Evolutionary conservation across 495 filamentous ascomycete species (phyloP).

Genomic region (Neurospora sp.): DNA sequence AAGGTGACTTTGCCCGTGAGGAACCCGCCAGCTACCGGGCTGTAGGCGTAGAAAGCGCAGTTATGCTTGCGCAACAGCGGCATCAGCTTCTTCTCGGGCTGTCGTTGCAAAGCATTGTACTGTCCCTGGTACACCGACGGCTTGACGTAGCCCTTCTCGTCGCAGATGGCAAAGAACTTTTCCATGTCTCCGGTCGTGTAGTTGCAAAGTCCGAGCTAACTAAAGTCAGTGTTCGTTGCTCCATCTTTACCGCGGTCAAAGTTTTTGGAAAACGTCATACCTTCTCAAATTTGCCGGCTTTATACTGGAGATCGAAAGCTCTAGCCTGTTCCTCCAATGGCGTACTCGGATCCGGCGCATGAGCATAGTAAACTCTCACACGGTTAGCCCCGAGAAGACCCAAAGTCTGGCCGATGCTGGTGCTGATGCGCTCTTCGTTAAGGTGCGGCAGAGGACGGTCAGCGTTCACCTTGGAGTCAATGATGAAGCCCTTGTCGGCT

Average conservation of each 20-base stretch:
- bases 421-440: conserved; percentile 4
- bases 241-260: background rate
- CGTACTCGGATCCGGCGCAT: conserved; percentile 27
- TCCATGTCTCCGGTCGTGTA: conserved; percentile 30
- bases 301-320: conserved; percentile 29
- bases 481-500: conserved; percentile 11
- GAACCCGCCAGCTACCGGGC: conserved; percentile 17
- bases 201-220: conserved; percentile 36
- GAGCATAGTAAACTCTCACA: conserved; percentile 27
- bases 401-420: conserved; percentile 13
- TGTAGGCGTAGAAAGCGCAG: conserved; percentile 33
- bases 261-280: background rate
- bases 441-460: conserved; percentile 1
- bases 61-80: conserved; percentile 31
- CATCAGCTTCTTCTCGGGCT: conserved; percentile 30
- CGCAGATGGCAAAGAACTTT: conserved; percentile 31
- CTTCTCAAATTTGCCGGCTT: conserved; percentile 25
- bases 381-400: conserved; percentile 5
- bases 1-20: conserved; percentile 17
- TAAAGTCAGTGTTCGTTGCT: background rate
- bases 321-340: conserved; percentile 33
- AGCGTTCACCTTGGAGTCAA: conserved; percentile 16
- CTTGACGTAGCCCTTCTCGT: conserved; percentile 30
- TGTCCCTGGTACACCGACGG: conserved; percentile 42
- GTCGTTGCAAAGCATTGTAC: conserved; percentile 34